phyloP scores from a whole-genome alignment of 352 stramenopile species.

The Proteromonas lacertae region DNA sequence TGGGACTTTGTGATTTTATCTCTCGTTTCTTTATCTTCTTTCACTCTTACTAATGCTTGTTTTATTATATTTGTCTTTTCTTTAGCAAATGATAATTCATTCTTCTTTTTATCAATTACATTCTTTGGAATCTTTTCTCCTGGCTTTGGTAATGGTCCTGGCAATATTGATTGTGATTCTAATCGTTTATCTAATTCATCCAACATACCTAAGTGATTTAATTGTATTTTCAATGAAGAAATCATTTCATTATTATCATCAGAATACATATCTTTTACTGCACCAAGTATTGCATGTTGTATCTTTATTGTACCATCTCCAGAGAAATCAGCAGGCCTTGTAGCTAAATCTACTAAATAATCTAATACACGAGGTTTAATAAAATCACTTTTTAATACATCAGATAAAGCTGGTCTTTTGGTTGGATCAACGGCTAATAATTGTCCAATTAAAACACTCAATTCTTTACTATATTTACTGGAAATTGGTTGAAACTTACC shows the following conservation, averaged over 20 bases:
- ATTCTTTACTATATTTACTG: constrained; percentile 12
- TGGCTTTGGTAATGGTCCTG: too few species aligned
- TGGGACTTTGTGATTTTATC: too few species aligned
- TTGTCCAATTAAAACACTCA: constrained; percentile 16
- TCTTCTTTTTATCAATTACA: too few species aligned
- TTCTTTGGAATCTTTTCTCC: too few species aligned
- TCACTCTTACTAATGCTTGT: too few species aligned
- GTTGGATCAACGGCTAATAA: constrained; percentile 14
- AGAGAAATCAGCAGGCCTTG: constrained; percentile 8
- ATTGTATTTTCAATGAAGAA: too few species aligned
- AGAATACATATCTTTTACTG: background rate
- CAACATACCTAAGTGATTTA: too few species aligned
- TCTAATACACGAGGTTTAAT: constrained; percentile 18
- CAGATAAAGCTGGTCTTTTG: constrained; percentile 12
- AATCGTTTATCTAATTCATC: too few species aligned
- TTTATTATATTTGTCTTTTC: too few species aligned
- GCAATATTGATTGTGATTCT: too few species aligned
- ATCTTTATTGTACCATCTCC: constrained; percentile 17
- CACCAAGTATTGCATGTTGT: constrained; percentile 8
- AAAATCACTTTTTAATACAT: constrained; percentile 15
- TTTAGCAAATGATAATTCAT: too few species aligned
- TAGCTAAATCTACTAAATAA: constrained; percentile 16
- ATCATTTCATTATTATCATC: constrained; percentile 6
- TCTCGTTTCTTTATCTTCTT: too few species aligned
- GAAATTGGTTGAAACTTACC: constrained; percentile 14